Evolutionary conservation across 345 rosid species (phyloP), one percentile per base, ranked within the genome.

Genomic region (Cardamine occulta): DNA sequence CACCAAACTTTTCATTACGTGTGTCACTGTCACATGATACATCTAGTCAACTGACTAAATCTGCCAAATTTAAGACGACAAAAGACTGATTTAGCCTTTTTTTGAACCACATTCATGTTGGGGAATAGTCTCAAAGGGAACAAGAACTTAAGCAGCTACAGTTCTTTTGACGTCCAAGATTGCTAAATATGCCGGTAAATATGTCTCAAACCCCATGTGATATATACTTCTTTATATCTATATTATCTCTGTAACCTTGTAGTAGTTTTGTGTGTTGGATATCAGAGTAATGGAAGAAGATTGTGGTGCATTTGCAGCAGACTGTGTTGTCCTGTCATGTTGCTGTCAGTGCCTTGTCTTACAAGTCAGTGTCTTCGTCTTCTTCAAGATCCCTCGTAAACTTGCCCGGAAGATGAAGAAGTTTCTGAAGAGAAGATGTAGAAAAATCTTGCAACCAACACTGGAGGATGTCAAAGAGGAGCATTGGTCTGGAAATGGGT

Each of bases 321-420:
- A 93, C 70, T 93, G 98, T 78, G 60, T 91, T 7, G 90, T 87
- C 18, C 21, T 93, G 19, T 88, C 87, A 2, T 91, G 98, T 40
- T 91, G 97, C 82, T 89, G 90, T 75, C 91, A 89, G 49, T 93
- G 96, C 83, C 71, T 93, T 82, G 68, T 86, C 62, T 81, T 93
- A 34, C 96, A 89, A 80, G 65, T 86, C 44, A 12, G 82, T 57
- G 44, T 84, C 77, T 87, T 84, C 61, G 10, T 87, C 74, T 74
- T 88, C 61, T 68, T 89, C 74, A 80, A 79, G 61, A 75, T 89
- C 55, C 97, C 98, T 19, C 23, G 54, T 65, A 87, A 82, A 79
- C 65, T 89, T 21, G 23, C 80, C 10, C 73, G 45, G 48, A 88
- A 87, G 80, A 82, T 86, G 12, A 83, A 74, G 79, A 79, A 72